phyloP scores from a whole-genome alignment of 2,329 filamentous ascomycete species.

The Venturia asperata region DNA sequence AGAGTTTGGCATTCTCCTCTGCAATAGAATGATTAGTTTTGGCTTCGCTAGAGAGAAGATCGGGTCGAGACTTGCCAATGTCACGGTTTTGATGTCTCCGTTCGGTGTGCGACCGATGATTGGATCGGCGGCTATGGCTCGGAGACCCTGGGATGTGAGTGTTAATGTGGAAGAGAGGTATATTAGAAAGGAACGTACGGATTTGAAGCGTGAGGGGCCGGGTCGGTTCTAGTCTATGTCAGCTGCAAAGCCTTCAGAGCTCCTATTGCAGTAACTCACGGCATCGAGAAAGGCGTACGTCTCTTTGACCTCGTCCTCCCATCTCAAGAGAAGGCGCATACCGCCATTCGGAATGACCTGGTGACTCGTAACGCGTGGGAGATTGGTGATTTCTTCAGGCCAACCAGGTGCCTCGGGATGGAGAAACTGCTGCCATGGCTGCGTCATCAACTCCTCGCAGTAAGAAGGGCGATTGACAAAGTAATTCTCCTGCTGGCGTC shows the following conservation, averaged over 20 bases:
- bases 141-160: neutral
- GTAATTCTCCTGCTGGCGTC: neutral
- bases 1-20: neutral
- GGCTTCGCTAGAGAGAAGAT: neutral
- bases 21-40: neutral
- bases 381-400: neutral
- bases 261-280: neutral
- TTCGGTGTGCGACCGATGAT: neutral
- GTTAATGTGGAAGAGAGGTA: neutral
- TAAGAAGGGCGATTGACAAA: neutral
- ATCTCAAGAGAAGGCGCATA: slow-evolving; percentile 3
- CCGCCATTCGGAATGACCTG: slow-evolving; percentile 14
- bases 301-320: slow-evolving; percentile 10
- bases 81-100: neutral
- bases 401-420: slow-evolving; percentile 5
- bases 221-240: neutral
- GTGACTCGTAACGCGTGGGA: neutral
- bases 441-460: neutral
- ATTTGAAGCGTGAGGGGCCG: slow-evolving; percentile 7
- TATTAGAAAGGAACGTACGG: neutral
- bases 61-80: neutral
- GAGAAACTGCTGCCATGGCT: slow-evolving; percentile 15
- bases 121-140: neutral
- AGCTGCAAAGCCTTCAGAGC: neutral
- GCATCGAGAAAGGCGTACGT: slow-evolving; percentile 6